Base-by-base conservation (phyloP, 2,329 filamentous ascomycete species). In the Penicillium sp. region DNA sequence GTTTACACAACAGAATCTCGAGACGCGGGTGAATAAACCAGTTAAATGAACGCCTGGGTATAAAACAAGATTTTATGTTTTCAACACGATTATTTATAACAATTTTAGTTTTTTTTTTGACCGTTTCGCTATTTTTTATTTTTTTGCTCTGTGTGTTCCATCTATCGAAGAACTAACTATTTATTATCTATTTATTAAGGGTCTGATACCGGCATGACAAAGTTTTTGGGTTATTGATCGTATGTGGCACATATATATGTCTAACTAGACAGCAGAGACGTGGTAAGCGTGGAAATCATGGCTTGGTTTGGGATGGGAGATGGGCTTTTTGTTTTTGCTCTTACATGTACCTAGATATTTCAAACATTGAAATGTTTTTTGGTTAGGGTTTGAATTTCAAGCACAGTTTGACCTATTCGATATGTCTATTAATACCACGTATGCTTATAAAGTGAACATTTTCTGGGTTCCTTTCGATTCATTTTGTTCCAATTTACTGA, bases 131-230 rank as follows among this genome's bases (percentile, higher is more conserved):
- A 30, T 33, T 26, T n/a, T 8, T 35, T 3, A 5, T 38, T 47
- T 16, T 26, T 48, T 48, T n/a, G 16, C 12, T 47, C 90, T 77
- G 81, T 63, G 45, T 52, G 58, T 61, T 60, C 38, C 6, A 42
- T 42, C 18, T 42, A 42, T 42, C 21, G 4, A 42, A 18, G 35
- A 40, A 40, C n/a, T 8, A 40, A 6, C 9, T 40, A 40, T 18
- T 40, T 14, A 40, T 40, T 40, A 18, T 40, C 16, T 20, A 6
- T 11, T 42, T 42, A 42, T 21, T n/a, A 20, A 6, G 14, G 54
- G 61, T 63, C 63, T 65, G 67, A 60, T 63, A 69, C 62, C 64
- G 8, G 23, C 62, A 69, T 67, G 65, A 71, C 60, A 64, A 63
- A 63, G 69, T 65, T 47, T 21, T 40, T 48, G 40, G 20, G 24